phyloP scores from a whole-genome alignment of 2,329 filamentous ascomycete genomes.

The Sclerotinia sclerotiorum region DNA sequence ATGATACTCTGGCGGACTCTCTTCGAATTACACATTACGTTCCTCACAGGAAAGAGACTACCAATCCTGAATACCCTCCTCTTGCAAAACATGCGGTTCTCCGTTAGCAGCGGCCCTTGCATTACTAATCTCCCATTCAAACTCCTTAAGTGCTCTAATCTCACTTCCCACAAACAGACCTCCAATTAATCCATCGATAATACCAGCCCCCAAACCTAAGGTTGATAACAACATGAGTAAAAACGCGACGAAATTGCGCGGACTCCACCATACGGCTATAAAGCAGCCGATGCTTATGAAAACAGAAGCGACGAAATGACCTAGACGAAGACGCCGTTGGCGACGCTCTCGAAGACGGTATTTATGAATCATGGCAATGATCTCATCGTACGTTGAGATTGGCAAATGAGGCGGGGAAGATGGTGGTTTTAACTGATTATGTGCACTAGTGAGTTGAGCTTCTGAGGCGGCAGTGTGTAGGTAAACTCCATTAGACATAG shows the following conservation, averaged over 20 bases:
- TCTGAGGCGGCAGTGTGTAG: slow-evolving; percentile 31
- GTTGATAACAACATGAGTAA: slow-evolving; percentile 76
- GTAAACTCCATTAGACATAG: slow-evolving; percentile 35
- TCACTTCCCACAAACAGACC: slow-evolving; percentile 85
- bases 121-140: slow-evolving; percentile 86
- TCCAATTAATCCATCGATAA: slow-evolving; percentile 82
- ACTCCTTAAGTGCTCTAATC: slow-evolving; percentile 79
- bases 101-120: slow-evolving; percentile 48
- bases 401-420: slow-evolving; percentile 42
- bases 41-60: not conserved
- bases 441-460: slow-evolving; percentile 4
- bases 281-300: slow-evolving; percentile 70
- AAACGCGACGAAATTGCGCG: slow-evolving; percentile 74
- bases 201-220: slow-evolving; percentile 72
- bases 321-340: slow-evolving; percentile 69
- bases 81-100: slow-evolving; percentile 28
- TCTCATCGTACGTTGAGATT: slow-evolving; percentile 63
- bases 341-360: slow-evolving; percentile 70
- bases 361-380: slow-evolving; percentile 66
- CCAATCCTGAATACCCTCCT: slow-evolving; percentile 16
- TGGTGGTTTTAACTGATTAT: slow-evolving; percentile 31
- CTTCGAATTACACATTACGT: slow-evolving; percentile 8
- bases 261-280: slow-evolving; percentile 83
- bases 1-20: not conserved
- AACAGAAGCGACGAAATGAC: slow-evolving; percentile 71